Evolutionary conservation across 305 asterid genomes (phyloP).

Genomic region (Withania somnifera): DNA sequence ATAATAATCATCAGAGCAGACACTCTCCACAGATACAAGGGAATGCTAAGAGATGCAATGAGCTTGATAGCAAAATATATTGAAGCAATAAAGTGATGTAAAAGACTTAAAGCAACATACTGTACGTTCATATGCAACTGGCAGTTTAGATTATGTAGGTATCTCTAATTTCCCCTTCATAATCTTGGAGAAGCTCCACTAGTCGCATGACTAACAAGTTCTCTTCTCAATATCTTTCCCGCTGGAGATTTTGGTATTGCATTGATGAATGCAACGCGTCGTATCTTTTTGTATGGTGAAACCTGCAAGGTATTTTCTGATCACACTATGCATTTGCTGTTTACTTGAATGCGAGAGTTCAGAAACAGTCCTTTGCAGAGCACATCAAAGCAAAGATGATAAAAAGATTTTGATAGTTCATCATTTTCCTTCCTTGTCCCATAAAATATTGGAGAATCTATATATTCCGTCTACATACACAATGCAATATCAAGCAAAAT

Average conservation of each 20-base stretch:
- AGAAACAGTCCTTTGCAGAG: not conserved
- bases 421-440: not conserved
- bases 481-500: not conserved
- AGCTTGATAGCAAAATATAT: not conserved
- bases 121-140: not conserved
- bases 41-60: not conserved
- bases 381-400: not conserved
- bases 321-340: not conserved
- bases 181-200: slow-evolving; percentile 35
- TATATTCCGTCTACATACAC: not conserved
- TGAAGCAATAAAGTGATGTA: not conserved
- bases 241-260: slow-evolving; percentile 68
- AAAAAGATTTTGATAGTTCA: not conserved
- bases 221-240: slow-evolving; percentile 68
- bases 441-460: not conserved
- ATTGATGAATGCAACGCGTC: slow-evolving; percentile 48
- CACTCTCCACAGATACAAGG: too few species aligned
- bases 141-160: not conserved
- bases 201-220: slow-evolving; percentile 37
- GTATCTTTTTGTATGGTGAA: slow-evolving; percentile 61
- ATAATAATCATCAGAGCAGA: too few species aligned
- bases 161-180: slow-evolving; percentile 9
- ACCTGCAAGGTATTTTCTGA: slow-evolving; percentile 33
- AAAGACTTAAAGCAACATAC: not conserved
- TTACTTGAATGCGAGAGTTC: not conserved